These are phyloP conservation scores for Ilyonectria robusta DNA, from an alignment of 2,329 filamentous ascomycete species.

Conservation along the genomic window DNA sequence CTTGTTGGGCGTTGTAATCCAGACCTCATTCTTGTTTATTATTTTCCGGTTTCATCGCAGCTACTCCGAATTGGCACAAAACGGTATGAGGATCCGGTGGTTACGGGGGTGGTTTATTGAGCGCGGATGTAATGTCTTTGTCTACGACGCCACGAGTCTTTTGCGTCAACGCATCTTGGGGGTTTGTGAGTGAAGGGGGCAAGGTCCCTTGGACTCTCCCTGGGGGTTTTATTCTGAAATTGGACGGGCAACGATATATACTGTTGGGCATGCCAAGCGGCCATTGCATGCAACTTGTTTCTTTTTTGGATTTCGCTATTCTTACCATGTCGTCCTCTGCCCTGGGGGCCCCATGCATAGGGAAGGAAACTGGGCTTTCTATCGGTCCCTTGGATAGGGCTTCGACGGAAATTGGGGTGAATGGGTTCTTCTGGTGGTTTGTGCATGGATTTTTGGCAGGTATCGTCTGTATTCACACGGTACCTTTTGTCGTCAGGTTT, in stretches of 20 bases:
- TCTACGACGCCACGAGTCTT: conserved; percentile 46
- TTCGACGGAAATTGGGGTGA: conserved; percentile 14
- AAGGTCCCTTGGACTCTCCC: neutral
- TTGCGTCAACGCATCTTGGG: conserved; percentile 40
- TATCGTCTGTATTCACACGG: conserved; percentile 24
- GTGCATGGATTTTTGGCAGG: conserved; percentile 12
- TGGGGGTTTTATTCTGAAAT: conserved; percentile 23
- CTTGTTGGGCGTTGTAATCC: conserved; percentile 23
- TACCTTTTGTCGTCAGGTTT: conserved; percentile 2
- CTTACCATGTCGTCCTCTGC: conserved; percentile 15
- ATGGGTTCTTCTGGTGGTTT: conserved; percentile 16
- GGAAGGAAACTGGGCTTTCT: conserved; percentile 20
- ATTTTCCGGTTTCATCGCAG: conserved; percentile 42
- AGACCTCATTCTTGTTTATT: conserved; percentile 45
- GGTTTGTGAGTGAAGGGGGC: conserved; percentile 13
- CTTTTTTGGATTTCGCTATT: conserved; percentile 3
- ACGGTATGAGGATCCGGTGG: conserved; percentile 39
- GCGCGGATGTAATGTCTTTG: conserved; percentile 47
- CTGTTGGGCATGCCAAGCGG: conserved; percentile 15
- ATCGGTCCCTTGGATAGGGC: conserved; percentile 18
- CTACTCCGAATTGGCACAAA: conserved; percentile 38
- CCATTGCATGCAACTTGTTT: conserved; percentile 14
- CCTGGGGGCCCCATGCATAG: conserved; percentile 12
- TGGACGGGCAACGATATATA: conserved; percentile 22
- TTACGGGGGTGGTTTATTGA: conserved; percentile 34